These are phyloP conservation scores for Talaromyces liani DNA, from an alignment of 495 filamentous ascomycete genomes.

Conservation along the genomic window DNA sequence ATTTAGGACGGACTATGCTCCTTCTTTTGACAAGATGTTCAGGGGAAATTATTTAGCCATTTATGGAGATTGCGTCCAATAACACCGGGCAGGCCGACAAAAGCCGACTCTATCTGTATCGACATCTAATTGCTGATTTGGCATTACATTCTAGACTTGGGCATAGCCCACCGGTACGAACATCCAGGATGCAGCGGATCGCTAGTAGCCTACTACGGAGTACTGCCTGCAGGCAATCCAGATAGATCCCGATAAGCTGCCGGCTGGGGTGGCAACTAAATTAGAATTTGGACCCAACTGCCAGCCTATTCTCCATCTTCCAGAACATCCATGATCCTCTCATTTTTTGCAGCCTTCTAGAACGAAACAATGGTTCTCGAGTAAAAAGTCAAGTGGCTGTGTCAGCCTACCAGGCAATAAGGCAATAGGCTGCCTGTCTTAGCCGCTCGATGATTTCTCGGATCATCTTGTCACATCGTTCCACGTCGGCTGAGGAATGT, in stretches of 20 bases:
- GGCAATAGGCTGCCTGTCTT: background rate
- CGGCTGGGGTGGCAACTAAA: conserved; percentile 4
- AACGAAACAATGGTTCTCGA: background rate
- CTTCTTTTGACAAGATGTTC: background rate
- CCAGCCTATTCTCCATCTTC: background rate
- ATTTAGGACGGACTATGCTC: background rate
- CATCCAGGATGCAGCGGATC: background rate
- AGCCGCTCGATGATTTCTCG: background rate
- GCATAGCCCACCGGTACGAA: background rate
- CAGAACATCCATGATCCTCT: background rate
- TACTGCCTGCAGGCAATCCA: background rate
- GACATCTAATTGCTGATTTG: background rate
- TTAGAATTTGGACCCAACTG: conserved; percentile 1
- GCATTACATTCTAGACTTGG: background rate
- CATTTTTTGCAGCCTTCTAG: background rate
- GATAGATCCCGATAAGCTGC: background rate
- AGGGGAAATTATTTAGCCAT: background rate
- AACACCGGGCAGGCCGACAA: background rate
- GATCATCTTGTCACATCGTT: conserved; percentile 7
- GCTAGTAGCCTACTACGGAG: background rate
- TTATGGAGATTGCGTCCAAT: background rate
- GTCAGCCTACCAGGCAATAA: background rate
- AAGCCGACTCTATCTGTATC: background rate
- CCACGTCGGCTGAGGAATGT: conserved; percentile 5
- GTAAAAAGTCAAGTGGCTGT: background rate